A percentile compares a stretch with the other conserved stretches of the same genome.
phyloP scores from a whole-genome alignment of 768 basidiomycete species.

The Cystoderma amianthinum region DNA sequence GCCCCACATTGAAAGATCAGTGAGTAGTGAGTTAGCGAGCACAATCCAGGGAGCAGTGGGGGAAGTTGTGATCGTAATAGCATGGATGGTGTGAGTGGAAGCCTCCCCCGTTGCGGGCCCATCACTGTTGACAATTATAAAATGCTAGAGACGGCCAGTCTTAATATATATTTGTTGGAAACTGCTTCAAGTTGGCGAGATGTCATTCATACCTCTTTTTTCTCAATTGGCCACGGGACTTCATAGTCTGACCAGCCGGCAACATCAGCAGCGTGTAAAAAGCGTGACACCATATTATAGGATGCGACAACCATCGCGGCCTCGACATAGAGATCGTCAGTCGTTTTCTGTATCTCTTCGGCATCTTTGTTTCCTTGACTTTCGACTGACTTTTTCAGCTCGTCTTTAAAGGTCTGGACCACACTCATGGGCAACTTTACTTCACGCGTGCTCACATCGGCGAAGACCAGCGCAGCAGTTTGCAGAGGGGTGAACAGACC shows the following conservation, averaged over 20 bases:
- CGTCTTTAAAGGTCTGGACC: background rate
- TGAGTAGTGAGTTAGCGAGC: conserved; percentile 43
- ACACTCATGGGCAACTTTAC: background rate
- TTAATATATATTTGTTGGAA: too few relatives aligned
- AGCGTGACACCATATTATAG: conserved; percentile 1
- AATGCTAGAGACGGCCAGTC: background rate
- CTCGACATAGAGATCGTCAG: background rate
- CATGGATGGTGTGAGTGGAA: conserved; percentile 27
- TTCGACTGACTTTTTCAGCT: background rate
- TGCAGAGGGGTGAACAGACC: background rate
- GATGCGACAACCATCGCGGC: conserved; percentile 1
- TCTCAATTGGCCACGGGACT: background rate
- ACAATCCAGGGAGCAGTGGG: conserved; percentile 43
- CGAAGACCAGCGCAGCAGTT: background rate
- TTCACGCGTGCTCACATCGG: background rate
- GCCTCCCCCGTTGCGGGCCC: background rate
- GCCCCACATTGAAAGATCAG: conserved; percentile 41
- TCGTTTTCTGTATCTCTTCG: background rate
- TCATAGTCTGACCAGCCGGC: background rate
- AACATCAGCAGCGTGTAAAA: background rate
- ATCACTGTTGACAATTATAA: background rate
- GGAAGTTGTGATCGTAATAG: conserved; percentile 29
- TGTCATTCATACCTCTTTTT: background rate
- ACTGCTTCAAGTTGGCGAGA: too few relatives aligned
- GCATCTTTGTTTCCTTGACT: background rate